Base-by-base conservation (phyloP, 148 eudicot genomes). In the Camellia granthamiana region DNA sequence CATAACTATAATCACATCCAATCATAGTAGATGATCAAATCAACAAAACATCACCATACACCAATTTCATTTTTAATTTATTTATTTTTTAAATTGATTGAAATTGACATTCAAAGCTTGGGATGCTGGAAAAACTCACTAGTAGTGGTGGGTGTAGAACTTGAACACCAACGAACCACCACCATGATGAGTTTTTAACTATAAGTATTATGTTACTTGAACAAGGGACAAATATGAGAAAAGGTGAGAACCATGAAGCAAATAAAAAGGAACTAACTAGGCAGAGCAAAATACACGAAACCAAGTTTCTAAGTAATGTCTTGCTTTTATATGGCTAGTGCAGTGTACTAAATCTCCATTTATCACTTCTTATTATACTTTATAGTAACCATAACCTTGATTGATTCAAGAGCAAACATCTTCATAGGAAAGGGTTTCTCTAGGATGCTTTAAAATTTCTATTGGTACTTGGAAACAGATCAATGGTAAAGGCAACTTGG, bases 381-480 rank as follows among this genome's bases (percentile, higher is more conserved):
- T 38, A 38, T 38, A 79, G 74, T 4, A 70, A 56, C 13, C n/a
- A 69, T 30, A 68, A 23, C 52, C 13, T 38, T 19, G 58, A 9
- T 38, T 19, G 58, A 80, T 66, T 3, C 51, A 64, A 43, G 64
- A 61, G 10, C 60, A 80, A 59, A 80, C 73, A 80, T 74, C 78
- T 65, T 65, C 56, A 64, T 42, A 46, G 43, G n/a, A 74, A 65
- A 80, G 12, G 38, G 38, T 46, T n/a, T 41, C 19, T 6, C 71
- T 38, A 56, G 42, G 61, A 72, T 21, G 7, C 42, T 52, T 4
- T 3, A 21, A 18, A 52, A 14, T 18, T n/a, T 5, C 3, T 4
- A 18, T 41, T 2, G 38, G 41, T 16, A 59, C 23, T 58, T 75
- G 66, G 78, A 15, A 59, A 18, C 41, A 49, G 30, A 49, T n/a